Base-by-base conservation (phyloP, 345 rosid genomes). In the Erodium maritimum region DNA sequence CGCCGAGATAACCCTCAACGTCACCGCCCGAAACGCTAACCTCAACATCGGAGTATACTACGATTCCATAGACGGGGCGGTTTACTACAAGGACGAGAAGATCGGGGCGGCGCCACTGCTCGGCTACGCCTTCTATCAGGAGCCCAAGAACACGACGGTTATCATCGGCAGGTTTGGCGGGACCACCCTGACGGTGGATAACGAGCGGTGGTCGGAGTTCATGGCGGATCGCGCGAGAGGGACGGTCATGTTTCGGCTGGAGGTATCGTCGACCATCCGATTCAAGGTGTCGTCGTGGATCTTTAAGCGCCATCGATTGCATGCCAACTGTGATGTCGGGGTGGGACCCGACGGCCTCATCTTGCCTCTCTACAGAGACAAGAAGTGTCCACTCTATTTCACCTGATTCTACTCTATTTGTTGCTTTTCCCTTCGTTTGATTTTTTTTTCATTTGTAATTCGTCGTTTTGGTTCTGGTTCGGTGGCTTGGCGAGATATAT, bases 1-100 rank as follows among this genome's bases (percentile, higher is more conserved):
- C 34, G 79, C 86, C 4, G 59, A 73, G 61, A 68, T 91, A 58
- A 57, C 21, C 2, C 82, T 88, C 84, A 84, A 79, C 2, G 69
- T 83, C n/a, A 77, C 95, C 0, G 82, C 74, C 63, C 85, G 86
- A 50, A 91, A 91, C 67, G 54, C 99, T 2, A 89, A 89, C 78
- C 79, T 71, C 37, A 75, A 80, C 50, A 79, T 91, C 0, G 77
- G 84, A 12, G 71, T 86, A 19, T 75, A 76, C 70, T 91, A 84
- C 33, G 75, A 74, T 34, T 63, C 86, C 0, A 62, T 85, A 72
- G 65, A 58, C 3, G 96, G 76, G 25, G 48, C 75, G 17, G 91
- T 86, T 67, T 88, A 59, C 42, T 89, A 89, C 69, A 76, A 29
- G 71, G 81, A 80, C 55, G 82, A 79, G 50, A 56, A 16, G 62